These are phyloP conservation scores for Globisporangium canariense DNA, from an alignment of 352 stramenopile species.

Conservation along the genomic window DNA sequence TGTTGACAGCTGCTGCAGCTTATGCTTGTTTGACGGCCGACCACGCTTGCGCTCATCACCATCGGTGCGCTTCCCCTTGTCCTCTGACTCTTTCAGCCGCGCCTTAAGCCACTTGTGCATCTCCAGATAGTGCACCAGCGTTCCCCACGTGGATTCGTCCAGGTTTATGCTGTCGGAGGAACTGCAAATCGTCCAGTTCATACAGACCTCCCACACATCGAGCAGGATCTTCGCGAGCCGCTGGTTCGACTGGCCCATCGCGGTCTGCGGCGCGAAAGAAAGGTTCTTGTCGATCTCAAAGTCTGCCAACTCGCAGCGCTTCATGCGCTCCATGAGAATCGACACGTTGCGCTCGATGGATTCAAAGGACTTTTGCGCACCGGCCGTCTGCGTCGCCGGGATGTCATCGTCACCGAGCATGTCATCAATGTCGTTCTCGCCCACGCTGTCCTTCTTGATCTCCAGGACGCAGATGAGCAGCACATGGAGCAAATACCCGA, in stretches of 20 bases:
- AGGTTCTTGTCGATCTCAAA: slow-evolving; percentile 51
- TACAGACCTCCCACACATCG: slow-evolving; percentile 33
- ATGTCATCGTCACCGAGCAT: slow-evolving; percentile 35
- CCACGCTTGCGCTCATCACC: slow-evolving; percentile 19
- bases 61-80: slow-evolving; percentile 2
- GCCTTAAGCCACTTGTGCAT: slow-evolving; percentile 31
- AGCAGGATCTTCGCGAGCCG: slow-evolving; percentile 27
- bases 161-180: slow-evolving; percentile 1
- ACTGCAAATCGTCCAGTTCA: slow-evolving; percentile 31
- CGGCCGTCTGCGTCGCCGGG: slow-evolving; percentile 31
- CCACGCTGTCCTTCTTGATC: slow-evolving; percentile 15
- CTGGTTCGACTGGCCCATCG: slow-evolving; percentile 30
- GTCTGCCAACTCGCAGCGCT: slow-evolving; percentile 38
- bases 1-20: slow-evolving; percentile 4
- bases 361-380: slow-evolving; percentile 20
- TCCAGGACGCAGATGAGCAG: slow-evolving; percentile 30
- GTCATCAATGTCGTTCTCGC: slow-evolving; percentile 22
- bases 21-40: slow-evolving; percentile 12
- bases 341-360: slow-evolving; percentile 25
- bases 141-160: slow-evolving; percentile 23
- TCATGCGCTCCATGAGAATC: slow-evolving; percentile 43
- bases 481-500: slow-evolving; percentile 38
- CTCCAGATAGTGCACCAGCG: slow-evolving; percentile 27
- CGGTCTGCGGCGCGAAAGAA: slow-evolving; percentile 26
- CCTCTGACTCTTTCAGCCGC: slow-evolving; percentile 15